Evolutionary conservation across 352 stramenopile genomes (phyloP).

Genomic region (Phytophthora fragariaefolia): DNA sequence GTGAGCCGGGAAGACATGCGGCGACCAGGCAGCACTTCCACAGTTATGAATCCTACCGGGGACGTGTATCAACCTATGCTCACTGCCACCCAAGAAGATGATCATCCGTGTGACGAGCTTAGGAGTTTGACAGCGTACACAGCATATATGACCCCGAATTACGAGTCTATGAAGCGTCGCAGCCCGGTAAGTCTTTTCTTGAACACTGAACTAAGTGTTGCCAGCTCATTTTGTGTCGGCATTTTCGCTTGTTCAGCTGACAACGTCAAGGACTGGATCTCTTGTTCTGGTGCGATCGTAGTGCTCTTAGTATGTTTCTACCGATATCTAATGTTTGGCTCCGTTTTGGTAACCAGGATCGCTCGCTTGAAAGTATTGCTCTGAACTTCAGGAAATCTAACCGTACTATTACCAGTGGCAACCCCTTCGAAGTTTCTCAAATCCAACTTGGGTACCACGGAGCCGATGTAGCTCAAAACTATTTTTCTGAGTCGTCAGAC

Average conservation of each 20-base stretch:
- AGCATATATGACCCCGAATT: slow-evolving; percentile 52
- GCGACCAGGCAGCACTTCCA: slow-evolving; percentile 33
- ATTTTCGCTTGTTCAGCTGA: slow-evolving; percentile 33
- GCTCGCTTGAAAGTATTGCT: slow-evolving; percentile 63
- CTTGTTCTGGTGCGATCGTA: slow-evolving; percentile 52
- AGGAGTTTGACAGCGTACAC: slow-evolving; percentile 61
- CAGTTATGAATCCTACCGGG: slow-evolving; percentile 53
- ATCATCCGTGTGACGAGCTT: slow-evolving; percentile 45
- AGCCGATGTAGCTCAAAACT: slow-evolving; percentile 24
- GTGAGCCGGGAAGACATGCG: slow-evolving; percentile 50
- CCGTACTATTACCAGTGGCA: slow-evolving; percentile 39
- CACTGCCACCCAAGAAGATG: slow-evolving; percentile 30
- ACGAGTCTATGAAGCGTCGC: slow-evolving; percentile 34
- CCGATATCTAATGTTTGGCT: slow-evolving; percentile 5
- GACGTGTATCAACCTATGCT: slow-evolving; percentile 64
- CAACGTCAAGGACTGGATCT: slow-evolving; percentile 42
- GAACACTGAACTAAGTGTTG: neutral
- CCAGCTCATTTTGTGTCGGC: neutral
- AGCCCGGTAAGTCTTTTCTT: slow-evolving; percentile 30
- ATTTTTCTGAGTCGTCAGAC: neutral
- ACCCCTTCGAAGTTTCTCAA: slow-evolving; percentile 55
- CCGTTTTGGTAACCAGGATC: slow-evolving; percentile 46
- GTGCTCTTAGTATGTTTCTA: neutral
- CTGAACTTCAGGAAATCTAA: slow-evolving; percentile 52
- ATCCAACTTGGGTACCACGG: slow-evolving; percentile 30